Percentiles rank a stretch among this genome's conserved stretches.
Conservation (phyloP, 805 yeast species). For the Wickerhamomyces strasburgensis region DNA sequence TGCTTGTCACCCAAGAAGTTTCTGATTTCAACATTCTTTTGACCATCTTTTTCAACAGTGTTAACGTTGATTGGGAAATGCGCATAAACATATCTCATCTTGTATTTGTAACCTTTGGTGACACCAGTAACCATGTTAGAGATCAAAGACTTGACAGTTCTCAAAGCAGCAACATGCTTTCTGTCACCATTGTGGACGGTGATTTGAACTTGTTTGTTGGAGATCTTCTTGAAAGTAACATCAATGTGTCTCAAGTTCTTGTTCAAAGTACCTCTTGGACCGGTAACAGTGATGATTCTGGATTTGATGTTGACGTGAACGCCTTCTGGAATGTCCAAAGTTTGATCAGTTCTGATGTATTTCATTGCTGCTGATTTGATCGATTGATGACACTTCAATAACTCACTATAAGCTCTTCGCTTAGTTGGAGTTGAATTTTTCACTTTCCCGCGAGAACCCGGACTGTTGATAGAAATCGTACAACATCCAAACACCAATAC, state of each 20-base stretch:
- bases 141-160: slow-evolving; percentile 96
- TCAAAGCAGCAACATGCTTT: slow-evolving; percentile 99
- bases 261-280: slow-evolving; percentile 94
- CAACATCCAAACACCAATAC: background rate
- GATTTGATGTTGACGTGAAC: slow-evolving; percentile 89
- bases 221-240: slow-evolving; percentile 83
- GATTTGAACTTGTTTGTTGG: slow-evolving; percentile 71
- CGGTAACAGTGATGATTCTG: slow-evolving; percentile 84
- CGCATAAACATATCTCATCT: slow-evolving; percentile 99
- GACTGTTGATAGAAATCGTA: too few species aligned
- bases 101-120: slow-evolving; percentile 98
- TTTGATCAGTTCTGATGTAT: slow-evolving; percentile 84
- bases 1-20: slow-evolving; percentile 99
- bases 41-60: slow-evolving; percentile 74
- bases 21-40: slow-evolving; percentile 86
- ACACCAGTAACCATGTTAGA: slow-evolving; percentile 97
- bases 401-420: background rate
- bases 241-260: slow-evolving; percentile 93
- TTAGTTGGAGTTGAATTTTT: background rate
- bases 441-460: background rate
- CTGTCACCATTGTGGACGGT: slow-evolving; percentile 98
- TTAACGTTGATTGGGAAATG: slow-evolving; percentile 99
- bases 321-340: slow-evolving; percentile 84
- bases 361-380: slow-evolving; percentile 49
- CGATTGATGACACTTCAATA: background rate